These are phyloP conservation scores for Conticribra weissflogii DNA, from an alignment of 108 stramenopile species.

Conservation along the genomic window DNA sequence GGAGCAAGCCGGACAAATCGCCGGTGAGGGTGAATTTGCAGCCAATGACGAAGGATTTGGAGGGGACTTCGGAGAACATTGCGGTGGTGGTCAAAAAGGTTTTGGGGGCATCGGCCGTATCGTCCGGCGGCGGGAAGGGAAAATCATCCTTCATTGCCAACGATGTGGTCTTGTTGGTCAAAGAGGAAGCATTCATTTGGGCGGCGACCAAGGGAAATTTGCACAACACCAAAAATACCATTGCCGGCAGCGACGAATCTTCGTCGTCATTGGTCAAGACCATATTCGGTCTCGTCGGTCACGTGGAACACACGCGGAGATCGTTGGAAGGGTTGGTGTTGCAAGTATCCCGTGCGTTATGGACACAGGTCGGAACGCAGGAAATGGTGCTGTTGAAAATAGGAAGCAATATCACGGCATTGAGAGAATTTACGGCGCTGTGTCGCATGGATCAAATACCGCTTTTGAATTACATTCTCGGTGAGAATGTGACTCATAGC, in stretches of 20 bases:
- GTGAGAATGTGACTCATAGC: constrained; percentile 44
- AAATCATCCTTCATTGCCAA: constrained; percentile 40
- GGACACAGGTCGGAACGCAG: constrained; percentile 50
- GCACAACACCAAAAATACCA: constrained; percentile 14
- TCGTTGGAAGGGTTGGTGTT: constrained; percentile 60
- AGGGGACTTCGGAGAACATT: constrained; percentile 28
- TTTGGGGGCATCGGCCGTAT: constrained; percentile 12
- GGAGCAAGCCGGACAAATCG: constrained; percentile 26
- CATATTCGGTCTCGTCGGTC: constrained; percentile 63
- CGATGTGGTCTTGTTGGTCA: constrained; percentile 40
- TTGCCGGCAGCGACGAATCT: constrained; percentile 19
- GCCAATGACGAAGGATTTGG: constrained; percentile 44
- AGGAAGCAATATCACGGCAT: constrained; percentile 75
- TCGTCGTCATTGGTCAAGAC: not conserved
- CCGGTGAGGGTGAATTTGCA: constrained; percentile 32
- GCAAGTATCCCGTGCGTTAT: constrained; percentile 68
- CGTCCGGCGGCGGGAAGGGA: constrained; percentile 17
- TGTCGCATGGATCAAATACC: constrained; percentile 73
- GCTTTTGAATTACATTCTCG: constrained; percentile 65
- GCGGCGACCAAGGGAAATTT: constrained; percentile 47
- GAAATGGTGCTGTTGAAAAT: constrained; percentile 70
- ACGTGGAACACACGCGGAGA: constrained; percentile 60
- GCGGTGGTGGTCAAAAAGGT: constrained; percentile 28
- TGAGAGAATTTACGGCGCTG: constrained; percentile 85
- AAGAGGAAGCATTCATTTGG: constrained; percentile 31